phyloP scores from a whole-genome alignment of 768 basidiomycete genomes.

The Cystobasidium ongulense region DNA sequence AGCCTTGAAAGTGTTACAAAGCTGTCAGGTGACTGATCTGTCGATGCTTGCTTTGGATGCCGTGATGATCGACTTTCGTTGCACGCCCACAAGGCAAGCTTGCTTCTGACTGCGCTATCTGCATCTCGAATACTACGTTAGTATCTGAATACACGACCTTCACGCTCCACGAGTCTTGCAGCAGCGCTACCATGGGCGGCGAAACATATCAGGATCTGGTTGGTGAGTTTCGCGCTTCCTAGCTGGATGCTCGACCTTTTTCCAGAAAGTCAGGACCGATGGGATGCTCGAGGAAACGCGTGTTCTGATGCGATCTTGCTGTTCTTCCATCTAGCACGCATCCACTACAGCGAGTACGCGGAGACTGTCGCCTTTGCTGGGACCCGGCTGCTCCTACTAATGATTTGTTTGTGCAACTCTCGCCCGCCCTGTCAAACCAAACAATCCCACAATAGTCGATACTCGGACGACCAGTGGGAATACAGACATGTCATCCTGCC shows the following conservation, averaged over 20 bases:
- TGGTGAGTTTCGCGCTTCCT: background rate
- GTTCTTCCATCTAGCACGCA: conserved; percentile 5
- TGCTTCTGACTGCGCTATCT: background rate
- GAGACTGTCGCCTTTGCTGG: background rate
- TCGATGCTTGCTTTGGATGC: background rate
- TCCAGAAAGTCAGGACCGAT: background rate
- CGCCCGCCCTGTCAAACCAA: background rate
- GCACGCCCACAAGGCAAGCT: background rate
- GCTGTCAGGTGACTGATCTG: too few relatives aligned
- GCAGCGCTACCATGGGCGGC: background rate
- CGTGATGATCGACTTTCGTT: background rate
- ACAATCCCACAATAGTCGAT: background rate
- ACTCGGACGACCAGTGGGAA: conserved; percentile 28
- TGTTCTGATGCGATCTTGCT: background rate
- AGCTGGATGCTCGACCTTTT: background rate
- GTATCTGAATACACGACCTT: background rate
- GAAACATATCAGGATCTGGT: conserved; percentile 30
- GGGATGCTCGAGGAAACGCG: background rate
- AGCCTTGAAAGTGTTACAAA: too few relatives aligned
- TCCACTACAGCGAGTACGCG: conserved; percentile 30
- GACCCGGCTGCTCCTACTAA: background rate
- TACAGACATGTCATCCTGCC: conserved; percentile 31
- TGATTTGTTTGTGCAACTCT: background rate
- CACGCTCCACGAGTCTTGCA: background rate
- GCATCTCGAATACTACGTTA: background rate